These are phyloP conservation scores for Cnidoscolus chayamansa DNA, from an alignment of 441 rosid genomes.

Conservation along the genomic window DNA sequence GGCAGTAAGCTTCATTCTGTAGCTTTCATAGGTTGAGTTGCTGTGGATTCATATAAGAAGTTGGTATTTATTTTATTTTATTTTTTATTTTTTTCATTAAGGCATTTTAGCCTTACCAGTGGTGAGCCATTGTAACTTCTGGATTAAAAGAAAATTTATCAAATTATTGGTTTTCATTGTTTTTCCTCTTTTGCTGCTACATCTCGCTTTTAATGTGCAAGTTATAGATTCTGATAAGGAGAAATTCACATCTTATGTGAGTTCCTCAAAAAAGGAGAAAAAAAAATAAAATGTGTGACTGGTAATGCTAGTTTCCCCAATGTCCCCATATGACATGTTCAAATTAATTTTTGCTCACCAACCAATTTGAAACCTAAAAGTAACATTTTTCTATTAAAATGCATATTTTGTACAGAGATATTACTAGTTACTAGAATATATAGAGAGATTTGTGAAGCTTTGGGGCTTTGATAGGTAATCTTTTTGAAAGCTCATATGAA, in stretches of 20 bases:
- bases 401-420: background rate
- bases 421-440: no score
- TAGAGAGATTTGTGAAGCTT: no score
- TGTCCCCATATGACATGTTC: background rate
- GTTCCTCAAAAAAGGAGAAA: no score
- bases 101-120: no score
- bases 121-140: no score
- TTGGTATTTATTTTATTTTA: background rate
- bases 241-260: no score
- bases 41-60: background rate
- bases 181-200: no score
- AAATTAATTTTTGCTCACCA: background rate
- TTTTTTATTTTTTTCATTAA: background rate
- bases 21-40: background rate
- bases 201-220: no score
- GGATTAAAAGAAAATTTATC: no score
- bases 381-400: background rate
- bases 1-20: constrained; percentile 7
- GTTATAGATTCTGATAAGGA: no score
- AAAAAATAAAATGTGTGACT: no score
- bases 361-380: background rate
- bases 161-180: no score
- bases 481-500: background rate
- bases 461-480: background rate
- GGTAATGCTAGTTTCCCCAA: background rate